Evolutionary conservation across 2,329 filamentous ascomycete species (phyloP).

Genomic region (Hysterium pulicare): DNA sequence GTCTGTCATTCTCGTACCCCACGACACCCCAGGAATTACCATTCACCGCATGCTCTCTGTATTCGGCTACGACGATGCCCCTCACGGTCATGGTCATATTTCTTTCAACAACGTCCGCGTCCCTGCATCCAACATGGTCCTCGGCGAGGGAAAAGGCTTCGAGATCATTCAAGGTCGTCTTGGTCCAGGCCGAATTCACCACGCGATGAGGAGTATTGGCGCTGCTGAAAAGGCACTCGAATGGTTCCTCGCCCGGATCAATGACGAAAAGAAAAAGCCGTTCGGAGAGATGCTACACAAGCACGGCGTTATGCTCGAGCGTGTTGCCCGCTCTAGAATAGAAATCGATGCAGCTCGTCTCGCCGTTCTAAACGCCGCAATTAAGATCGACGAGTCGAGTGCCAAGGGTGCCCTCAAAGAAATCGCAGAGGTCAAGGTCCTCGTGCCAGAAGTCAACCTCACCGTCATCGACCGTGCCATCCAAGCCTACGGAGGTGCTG

Average conservation of each 20-base stretch:
- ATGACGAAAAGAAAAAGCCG: slow-evolving; percentile 84
- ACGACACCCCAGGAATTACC: slow-evolving; percentile 78
- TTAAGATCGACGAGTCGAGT: slow-evolving; percentile 86
- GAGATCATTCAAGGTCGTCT: slow-evolving; percentile 98
- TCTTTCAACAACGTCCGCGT: slow-evolving; percentile 87
- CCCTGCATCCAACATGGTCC: slow-evolving; percentile 76
- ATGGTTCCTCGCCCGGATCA: slow-evolving; percentile 91
- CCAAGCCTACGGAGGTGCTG: slow-evolving; percentile 86
- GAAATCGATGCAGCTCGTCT: slow-evolving; percentile 92
- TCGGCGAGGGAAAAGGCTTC: slow-evolving; percentile 91
- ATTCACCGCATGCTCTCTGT: slow-evolving; percentile 91
- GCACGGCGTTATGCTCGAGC: slow-evolving; percentile 93
- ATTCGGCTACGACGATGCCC: slow-evolving; percentile 97
- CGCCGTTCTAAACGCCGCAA: slow-evolving; percentile 87
- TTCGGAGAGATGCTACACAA: slow-evolving; percentile 84
- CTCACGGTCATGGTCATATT: slow-evolving; percentile 94
- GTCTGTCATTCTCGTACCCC: slow-evolving; percentile 86
- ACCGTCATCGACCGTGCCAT: slow-evolving; percentile 91
- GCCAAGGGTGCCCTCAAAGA: slow-evolving; percentile 88
- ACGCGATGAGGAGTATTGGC: slow-evolving; percentile 93
- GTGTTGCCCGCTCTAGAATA: slow-evolving; percentile 86
- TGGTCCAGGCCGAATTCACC: slow-evolving; percentile 93
- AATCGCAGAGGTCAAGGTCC: slow-evolving; percentile 92
- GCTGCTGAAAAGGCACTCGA: slow-evolving; percentile 88
- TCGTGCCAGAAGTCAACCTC: slow-evolving; percentile 78